Evolutionary conservation across 2,329 filamentous ascomycete species (phyloP).

Genomic region (Alternaria sp.): DNA sequence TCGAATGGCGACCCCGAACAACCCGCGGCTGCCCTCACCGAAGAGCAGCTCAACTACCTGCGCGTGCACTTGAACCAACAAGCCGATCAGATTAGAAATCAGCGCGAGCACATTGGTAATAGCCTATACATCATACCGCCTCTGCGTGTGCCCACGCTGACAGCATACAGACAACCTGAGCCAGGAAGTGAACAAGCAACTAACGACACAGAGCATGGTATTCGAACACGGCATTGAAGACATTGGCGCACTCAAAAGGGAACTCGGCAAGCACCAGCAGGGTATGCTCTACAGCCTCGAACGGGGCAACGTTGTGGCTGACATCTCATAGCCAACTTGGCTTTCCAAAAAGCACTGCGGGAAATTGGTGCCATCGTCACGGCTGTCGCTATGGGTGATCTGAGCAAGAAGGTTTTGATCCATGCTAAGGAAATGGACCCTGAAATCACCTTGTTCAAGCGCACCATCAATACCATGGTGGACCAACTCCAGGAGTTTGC

Average conservation of each 20-base stretch:
- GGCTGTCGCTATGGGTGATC: conserved; percentile 90
- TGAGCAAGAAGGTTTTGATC: conserved; percentile 96
- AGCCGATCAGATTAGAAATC: conserved; percentile 87
- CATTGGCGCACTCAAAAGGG: conserved; percentile 87
- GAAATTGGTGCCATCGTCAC: conserved; percentile 98
- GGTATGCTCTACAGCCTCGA: conserved; percentile 9
- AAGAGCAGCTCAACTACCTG: conserved; percentile 84
- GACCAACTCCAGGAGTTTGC: conserved; percentile 97
- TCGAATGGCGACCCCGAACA: conserved; percentile 57
- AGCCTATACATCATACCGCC: not conserved
- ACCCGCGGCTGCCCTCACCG: conserved; percentile 68
- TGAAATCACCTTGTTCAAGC: conserved; percentile 97
- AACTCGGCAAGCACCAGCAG: conserved; percentile 92
- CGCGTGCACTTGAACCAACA: conserved; percentile 93
- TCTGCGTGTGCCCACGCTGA: conserved; percentile 4
- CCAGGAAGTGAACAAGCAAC: conserved; percentile 84
- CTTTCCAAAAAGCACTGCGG: conserved; percentile 94
- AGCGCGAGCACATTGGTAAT: conserved; percentile 77
- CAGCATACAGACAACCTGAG: conserved; percentile 72
- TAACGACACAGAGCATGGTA: conserved; percentile 82
- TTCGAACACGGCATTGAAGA: conserved; percentile 82
- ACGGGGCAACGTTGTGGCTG: conserved; percentile 73
- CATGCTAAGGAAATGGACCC: conserved; percentile 97
- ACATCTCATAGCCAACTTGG: conserved; percentile 84
- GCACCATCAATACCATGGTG: conserved; percentile 99